Conservation (phyloP, 257 asterid species). For the Ligustrum vulgare region DNA sequence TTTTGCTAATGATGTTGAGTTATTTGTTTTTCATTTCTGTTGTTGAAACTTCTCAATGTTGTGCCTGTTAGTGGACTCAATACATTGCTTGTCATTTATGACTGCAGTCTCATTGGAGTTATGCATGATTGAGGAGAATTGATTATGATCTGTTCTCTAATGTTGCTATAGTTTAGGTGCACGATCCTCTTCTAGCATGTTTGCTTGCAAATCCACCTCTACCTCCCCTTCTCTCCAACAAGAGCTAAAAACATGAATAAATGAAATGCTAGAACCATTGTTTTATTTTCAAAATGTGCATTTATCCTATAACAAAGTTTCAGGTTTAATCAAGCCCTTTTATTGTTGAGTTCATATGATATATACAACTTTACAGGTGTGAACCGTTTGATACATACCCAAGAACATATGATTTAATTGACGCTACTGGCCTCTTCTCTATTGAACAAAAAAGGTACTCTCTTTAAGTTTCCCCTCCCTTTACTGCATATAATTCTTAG, state of each 20-base stretch:
- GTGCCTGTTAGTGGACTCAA: no score
- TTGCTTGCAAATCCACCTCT: neutral
- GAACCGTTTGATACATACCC: conserved; percentile 77
- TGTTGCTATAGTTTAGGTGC: neutral
- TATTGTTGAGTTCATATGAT: neutral
- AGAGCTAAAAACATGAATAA: neutral
- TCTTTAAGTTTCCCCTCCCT: neutral
- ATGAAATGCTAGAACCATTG: neutral
- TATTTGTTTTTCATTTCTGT: no score
- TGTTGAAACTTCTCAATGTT: no score
- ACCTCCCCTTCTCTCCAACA: no score
- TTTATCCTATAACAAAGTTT: neutral
- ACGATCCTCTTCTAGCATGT: neutral
- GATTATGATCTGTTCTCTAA: neutral
- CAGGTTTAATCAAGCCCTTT: neutral
- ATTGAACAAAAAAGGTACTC: conserved; percentile 48
- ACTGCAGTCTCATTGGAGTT: no score
- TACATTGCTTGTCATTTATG: no score
- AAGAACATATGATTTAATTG: conserved; percentile 78
- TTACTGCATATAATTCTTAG: conserved; percentile 10
- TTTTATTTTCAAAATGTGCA: neutral
- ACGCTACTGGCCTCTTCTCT: conserved; percentile 66
- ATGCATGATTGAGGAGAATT: no score
- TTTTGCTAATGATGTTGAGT: no score
- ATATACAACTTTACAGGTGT: conserved; percentile 45